Evolutionary conservation across 2,329 filamentous ascomycete genomes (phyloP).

Genomic region (Trichoderma endophyticum): DNA sequence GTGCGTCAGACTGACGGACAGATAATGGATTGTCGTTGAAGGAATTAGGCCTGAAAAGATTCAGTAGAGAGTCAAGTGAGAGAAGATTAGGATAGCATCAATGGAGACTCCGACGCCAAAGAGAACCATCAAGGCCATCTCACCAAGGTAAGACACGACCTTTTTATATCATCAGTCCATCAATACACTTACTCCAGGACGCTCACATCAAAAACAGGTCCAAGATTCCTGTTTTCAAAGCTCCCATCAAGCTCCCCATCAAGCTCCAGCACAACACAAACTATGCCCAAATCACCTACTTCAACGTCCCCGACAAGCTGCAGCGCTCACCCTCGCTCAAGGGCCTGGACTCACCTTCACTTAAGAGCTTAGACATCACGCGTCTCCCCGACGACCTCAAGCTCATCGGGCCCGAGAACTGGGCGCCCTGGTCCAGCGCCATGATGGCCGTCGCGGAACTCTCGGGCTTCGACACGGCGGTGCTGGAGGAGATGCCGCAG

Average conservation of each 20-base stretch:
- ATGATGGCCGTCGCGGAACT: slow-evolving; percentile 18
- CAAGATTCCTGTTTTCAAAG: background rate
- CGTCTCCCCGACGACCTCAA: slow-evolving; percentile 15
- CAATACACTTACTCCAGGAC: background rate
- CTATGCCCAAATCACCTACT: slow-evolving; percentile 16
- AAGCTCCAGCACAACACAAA: background rate
- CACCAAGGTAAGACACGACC: background rate
- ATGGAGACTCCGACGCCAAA: background rate
- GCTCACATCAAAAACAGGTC: background rate
- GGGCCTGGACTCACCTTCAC: background rate
- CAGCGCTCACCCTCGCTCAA: background rate
- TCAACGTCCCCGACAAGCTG: slow-evolving; percentile 18
- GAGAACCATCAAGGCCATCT: background rate
- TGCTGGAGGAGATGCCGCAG: background rate
- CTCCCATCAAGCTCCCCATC: background rate
- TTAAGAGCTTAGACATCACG: slow-evolving; percentile 5
- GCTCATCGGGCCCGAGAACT: slow-evolving; percentile 16
- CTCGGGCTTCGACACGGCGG: slow-evolving; percentile 10
- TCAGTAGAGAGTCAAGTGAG: background rate
- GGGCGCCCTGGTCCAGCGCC: slow-evolving; percentile 14
- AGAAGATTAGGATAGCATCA: background rate
- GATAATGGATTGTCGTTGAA: background rate
- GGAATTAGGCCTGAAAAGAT: background rate
- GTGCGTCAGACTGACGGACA: background rate
- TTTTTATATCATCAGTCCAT: background rate